Evolutionary conservation across 208 protist genomes (phyloP), one percentile per base, ranked within the genome.

Genomic region (Leishmania guyanensis): DNA sequence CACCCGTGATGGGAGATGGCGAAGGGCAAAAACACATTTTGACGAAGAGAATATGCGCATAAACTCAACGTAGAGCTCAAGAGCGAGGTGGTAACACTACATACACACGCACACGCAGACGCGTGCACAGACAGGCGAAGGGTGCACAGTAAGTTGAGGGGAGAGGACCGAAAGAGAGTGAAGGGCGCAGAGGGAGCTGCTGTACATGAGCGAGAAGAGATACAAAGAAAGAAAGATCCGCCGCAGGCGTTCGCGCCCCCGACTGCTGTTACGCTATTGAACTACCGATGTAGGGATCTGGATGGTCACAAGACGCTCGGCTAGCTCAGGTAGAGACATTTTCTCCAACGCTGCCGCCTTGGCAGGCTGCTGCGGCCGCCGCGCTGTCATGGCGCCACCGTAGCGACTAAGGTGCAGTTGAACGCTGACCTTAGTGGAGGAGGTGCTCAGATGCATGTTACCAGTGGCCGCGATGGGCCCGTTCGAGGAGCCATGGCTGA

Each of bases 401-500:
- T 91, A 91, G 17, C 20, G 54, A 48, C 46, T 22, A 5, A 97
- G 86, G 77, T 95, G 91, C 70, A 76, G 74, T 69, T 78, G 77
- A 53, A 94, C 91, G 46, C 91, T 87, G 5, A 79, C 64, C 86
- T 92, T 92, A 10, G 84, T 92, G n/a, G 88, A 89, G 39, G 17
- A 33, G 53, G 79, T 85, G 36, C 78, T 82, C 80, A 97, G 87
- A 87, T 96, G 91, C 74, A 72, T 77, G 56, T 89, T 89, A 60
- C 94, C 94, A 16, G 91, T 92, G 60, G 88, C 90, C 9, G 48
- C 81, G 58, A 97, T 93, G 14, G 94, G 91, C 1, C 80, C 90
- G 77, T 94, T 92, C 12, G 94, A 97, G 12, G 81, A 90, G 43
- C 81, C 86, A 77, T 97, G 94, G 53, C 91, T 95, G 77, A 97